Evolutionary conservation across 2,329 filamentous ascomycete genomes (phyloP), one percentile per base, ranked within the genome.

Genomic region (Monilinia fructigena): DNA sequence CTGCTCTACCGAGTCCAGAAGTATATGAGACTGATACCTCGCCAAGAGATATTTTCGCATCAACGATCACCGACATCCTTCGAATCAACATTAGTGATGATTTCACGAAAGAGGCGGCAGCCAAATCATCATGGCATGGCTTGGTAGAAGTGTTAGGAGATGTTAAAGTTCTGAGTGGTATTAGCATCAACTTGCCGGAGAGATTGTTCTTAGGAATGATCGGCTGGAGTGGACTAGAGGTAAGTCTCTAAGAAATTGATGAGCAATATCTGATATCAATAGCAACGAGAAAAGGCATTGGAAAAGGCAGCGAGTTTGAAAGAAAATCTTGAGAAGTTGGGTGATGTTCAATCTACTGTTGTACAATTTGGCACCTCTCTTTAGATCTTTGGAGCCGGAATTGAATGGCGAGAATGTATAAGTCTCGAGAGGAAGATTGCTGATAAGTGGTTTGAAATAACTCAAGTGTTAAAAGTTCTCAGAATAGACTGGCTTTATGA

Each of bases 111-210:
- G 63, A 59, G 23, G 12, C 12, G 11, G 26, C 26, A 12, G 45
- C 45, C 26, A 53, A 31, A n/a, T 20, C 18, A 20, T 26, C 45
- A 12, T 65, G 45, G 63, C 23, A 31, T 3, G 23, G 31, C 11
- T 40, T 59, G 3, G 20, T 40, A 16, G 42, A 53, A 2, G 20
- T n/a, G 0, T 20, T 50, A 4, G 28, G 20, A 14, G 18, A 10
- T 12, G 35, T 18, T n/a, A 14, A 53, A 3, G 16, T 42, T 20
- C 12, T 65, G 6, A 59, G 54, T 52, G 63, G 55, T 50, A 31
- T 65, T 5, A 65, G 63, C 23, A 4, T 65, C 10, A 65, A 65
- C 20, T 31, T 65, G 23, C n/a, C 55, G 3, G 63, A 52, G 35
- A 59, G 23, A 42, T 11, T 8, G 0, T 65, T 65, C 31, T 0